A percentile compares a stretch with the other conserved stretches of the same genome.
Evolutionary conservation across 208 protist species (phyloP).

Genomic region (Trypanosoma scelopori): DNA sequence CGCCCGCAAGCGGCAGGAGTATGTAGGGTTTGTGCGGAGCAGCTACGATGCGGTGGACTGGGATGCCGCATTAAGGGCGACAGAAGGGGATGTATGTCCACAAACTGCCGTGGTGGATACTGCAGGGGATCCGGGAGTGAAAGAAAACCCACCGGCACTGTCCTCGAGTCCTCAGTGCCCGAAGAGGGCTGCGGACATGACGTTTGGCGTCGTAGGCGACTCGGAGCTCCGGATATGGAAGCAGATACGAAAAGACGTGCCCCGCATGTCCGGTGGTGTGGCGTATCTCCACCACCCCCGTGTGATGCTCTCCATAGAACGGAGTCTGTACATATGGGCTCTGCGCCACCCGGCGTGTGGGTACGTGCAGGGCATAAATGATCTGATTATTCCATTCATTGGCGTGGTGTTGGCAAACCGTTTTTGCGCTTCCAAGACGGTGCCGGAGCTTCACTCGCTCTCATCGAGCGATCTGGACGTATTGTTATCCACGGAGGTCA

Average conservation of each 20-base stretch:
- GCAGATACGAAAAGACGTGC: constrained; percentile 91
- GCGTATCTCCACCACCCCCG: constrained; percentile 66
- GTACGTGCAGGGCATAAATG: constrained; percentile 95
- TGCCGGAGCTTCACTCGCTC: constrained; percentile 49
- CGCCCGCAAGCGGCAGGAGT: constrained; percentile 56
- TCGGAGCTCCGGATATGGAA: constrained; percentile 58
- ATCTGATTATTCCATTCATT: constrained; percentile 92
- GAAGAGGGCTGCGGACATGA: neutral
- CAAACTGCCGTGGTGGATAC: neutral
- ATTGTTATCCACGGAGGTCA: constrained; percentile 32
- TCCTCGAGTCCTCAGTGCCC: neutral
- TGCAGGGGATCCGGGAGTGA: neutral
- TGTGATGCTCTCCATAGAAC: constrained; percentile 75
- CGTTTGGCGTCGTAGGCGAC: constrained; percentile 22
- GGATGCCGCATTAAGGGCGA: constrained; percentile 47
- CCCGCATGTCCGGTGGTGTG: constrained; percentile 72
- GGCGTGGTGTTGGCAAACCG: constrained; percentile 69
- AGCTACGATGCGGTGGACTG: constrained; percentile 58
- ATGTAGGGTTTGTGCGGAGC: constrained; percentile 45
- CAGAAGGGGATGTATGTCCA: neutral
- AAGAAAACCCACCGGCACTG: neutral
- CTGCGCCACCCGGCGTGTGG: constrained; percentile 92
- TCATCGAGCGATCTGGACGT: constrained; percentile 33
- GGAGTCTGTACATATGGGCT: constrained; percentile 93
- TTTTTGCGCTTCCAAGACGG: constrained; percentile 47